A percentile compares a stretch with the other conserved stretches of the same genome.
These are phyloP conservation scores for Cubamyces lactineus DNA, from an alignment of 768 basidiomycete species.

Conservation along the genomic window DNA sequence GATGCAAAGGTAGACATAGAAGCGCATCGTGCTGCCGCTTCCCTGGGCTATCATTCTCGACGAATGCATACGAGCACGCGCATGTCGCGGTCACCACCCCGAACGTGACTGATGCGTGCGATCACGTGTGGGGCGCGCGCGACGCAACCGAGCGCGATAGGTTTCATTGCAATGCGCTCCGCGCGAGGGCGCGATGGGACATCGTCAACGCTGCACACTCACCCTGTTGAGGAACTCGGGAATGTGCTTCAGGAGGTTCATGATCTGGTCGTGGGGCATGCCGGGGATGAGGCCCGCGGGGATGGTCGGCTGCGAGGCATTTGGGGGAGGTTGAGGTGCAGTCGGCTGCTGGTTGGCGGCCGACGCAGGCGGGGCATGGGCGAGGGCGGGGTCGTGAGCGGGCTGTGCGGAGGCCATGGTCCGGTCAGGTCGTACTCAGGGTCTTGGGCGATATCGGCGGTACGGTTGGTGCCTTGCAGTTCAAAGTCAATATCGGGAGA, in stretches of 20 bases:
- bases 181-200: slow-evolving; percentile 8
- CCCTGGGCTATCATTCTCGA: background rate
- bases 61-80: slow-evolving; percentile 19
- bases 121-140: slow-evolving; percentile 29
- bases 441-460: background rate
- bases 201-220: slow-evolving; percentile 22
- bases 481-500: background rate
- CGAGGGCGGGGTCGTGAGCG: slow-evolving; percentile 28
- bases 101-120: slow-evolving; percentile 30
- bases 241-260: slow-evolving; percentile 58
- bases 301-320: background rate
- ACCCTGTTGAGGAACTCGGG: slow-evolving; percentile 59
- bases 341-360: slow-evolving; percentile 20
- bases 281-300: slow-evolving; percentile 20
- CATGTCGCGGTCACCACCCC: slow-evolving; percentile 19
- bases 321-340: slow-evolving; percentile 17
- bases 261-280: slow-evolving; percentile 60
- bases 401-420: slow-evolving; percentile 28
- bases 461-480: background rate
- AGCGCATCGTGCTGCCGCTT: slow-evolving; percentile 5
- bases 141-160: slow-evolving; percentile 17
- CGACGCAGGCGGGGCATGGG: slow-evolving; percentile 11
- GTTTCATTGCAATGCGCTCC: background rate
- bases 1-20: slow-evolving; percentile 1
- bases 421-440: slow-evolving; percentile 5